A percentile compares a stretch with the other conserved stretches of the same genome.
These are phyloP conservation scores for Rhodosorus marinus DNA, from an alignment of 23 red algal species.

Conservation along the genomic window DNA sequence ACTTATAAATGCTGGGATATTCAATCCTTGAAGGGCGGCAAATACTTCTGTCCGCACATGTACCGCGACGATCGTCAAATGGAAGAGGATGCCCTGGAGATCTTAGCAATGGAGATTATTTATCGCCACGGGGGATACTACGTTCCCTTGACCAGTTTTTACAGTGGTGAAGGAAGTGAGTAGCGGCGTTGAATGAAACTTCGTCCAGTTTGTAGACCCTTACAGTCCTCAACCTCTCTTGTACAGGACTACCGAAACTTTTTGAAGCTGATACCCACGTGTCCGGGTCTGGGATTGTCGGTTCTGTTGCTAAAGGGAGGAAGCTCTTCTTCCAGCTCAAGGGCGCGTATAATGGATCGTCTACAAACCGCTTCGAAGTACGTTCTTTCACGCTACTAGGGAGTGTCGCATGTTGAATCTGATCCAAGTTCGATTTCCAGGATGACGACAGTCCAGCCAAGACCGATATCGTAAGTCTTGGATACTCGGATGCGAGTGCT, in stretches of 20 bases:
- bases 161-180: conserved; percentile 7
- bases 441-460: no score
- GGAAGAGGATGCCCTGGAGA: conserved; percentile 9
- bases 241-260: conserved; percentile 1
- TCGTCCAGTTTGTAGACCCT: background rate
- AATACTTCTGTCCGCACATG: conserved; percentile 24
- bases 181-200: conserved; percentile 2
- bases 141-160: conserved; percentile 17
- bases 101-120: conserved; percentile 37
- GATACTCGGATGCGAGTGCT: no score
- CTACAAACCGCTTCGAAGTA: no score
- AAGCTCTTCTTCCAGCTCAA: background rate
- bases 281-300: conserved; percentile 5
- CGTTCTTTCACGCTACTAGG: no score
- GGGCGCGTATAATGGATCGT: conserved; percentile 8
- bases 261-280: background rate
- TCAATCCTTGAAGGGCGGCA: conserved; percentile 2
- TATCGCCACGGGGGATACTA: conserved; percentile 29
- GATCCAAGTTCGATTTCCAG: no score
- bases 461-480: no score
- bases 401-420: no score
- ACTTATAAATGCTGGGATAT: no score
- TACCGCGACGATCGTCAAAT: conserved; percentile 3
- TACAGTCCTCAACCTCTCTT: background rate
- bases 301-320: conserved; percentile 6